Evolutionary conservation across 2,329 filamentous ascomycete genomes (phyloP).

Genomic region (Pseudomassariella vexata): DNA sequence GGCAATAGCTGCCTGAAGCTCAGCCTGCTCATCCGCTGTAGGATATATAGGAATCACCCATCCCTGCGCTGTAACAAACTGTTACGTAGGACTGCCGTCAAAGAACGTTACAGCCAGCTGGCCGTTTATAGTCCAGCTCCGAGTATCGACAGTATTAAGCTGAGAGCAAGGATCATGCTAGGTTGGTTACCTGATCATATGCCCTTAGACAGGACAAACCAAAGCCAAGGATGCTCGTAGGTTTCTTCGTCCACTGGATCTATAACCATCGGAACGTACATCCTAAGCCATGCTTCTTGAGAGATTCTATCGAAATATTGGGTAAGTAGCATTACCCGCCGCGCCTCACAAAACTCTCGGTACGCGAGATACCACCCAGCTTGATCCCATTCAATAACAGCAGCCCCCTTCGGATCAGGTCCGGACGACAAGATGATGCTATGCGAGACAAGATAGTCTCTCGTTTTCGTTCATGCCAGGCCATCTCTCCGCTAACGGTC

Average conservation of each 20-base stretch:
- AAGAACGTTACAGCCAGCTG: neutral
- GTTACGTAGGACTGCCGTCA: neutral
- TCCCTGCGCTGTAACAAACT: slow-evolving; percentile 1
- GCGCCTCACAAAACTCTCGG: slow-evolving; percentile 7
- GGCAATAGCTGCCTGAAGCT: neutral
- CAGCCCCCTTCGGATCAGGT: slow-evolving; percentile 1
- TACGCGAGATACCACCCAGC: slow-evolving; percentile 4
- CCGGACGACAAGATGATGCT: slow-evolving; percentile 1
- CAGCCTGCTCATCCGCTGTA: slow-evolving; percentile 1
- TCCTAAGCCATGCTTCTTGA: slow-evolving; percentile 23
- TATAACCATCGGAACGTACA: slow-evolving; percentile 24
- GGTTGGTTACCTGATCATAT: too few species aligned
- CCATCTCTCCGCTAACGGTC: neutral
- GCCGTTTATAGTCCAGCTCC: neutral
- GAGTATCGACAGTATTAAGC: neutral
- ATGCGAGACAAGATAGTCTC: slow-evolving; percentile 3
- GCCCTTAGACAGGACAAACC: slow-evolving; percentile 14
- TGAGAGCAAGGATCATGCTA: too few species aligned
- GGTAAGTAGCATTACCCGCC: slow-evolving; percentile 14
- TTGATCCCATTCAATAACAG: slow-evolving; percentile 2
- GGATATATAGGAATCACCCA: neutral
- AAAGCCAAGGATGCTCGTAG: slow-evolving; percentile 26
- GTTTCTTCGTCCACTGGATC: slow-evolving; percentile 24
- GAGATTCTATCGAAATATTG: slow-evolving; percentile 14
- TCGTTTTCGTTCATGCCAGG: slow-evolving; percentile 3